phyloP scores from a whole-genome alignment of 129 eudicot species.

The Tanacetum coccineum region DNA sequence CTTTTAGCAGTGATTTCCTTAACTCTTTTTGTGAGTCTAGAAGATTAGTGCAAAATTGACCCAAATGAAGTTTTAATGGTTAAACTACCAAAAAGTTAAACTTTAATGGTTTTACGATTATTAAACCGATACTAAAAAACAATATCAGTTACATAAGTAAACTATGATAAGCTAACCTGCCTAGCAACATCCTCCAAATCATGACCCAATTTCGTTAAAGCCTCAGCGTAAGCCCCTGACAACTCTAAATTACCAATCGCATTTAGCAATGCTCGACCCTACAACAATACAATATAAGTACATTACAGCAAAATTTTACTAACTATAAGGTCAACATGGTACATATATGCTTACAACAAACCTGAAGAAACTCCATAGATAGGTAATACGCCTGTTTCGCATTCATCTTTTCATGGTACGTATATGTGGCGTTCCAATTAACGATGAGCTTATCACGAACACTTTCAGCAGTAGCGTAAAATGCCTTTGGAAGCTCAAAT shows the following conservation, averaged over 20 bases:
- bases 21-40: too few species aligned
- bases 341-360: constrained; percentile 13
- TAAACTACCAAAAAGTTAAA: too few species aligned
- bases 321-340: too few species aligned
- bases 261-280: constrained; percentile 71
- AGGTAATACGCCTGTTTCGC: constrained; percentile 61
- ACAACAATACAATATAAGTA: constrained; percentile 13
- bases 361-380: constrained; percentile 81
- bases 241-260: constrained; percentile 66
- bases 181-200: constrained; percentile 54
- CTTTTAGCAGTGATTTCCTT: too few species aligned
- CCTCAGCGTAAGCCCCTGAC: constrained; percentile 61
- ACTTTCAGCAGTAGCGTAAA: constrained; percentile 64
- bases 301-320: neutral
- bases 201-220: constrained; percentile 54
- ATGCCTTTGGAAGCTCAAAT: constrained; percentile 60
- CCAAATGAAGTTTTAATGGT: too few species aligned
- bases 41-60: too few species aligned
- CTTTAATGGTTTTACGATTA: too few species aligned
- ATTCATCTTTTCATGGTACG: constrained; percentile 46
- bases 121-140: neutral
- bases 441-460: constrained; percentile 50
- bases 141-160: neutral
- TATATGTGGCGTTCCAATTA: constrained; percentile 61
- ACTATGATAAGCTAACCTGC: constrained; percentile 38